These are phyloP conservation scores for Yamadazyma mexicana DNA, from an alignment of 1,139 yeast genomes.

Conservation along the genomic window DNA sequence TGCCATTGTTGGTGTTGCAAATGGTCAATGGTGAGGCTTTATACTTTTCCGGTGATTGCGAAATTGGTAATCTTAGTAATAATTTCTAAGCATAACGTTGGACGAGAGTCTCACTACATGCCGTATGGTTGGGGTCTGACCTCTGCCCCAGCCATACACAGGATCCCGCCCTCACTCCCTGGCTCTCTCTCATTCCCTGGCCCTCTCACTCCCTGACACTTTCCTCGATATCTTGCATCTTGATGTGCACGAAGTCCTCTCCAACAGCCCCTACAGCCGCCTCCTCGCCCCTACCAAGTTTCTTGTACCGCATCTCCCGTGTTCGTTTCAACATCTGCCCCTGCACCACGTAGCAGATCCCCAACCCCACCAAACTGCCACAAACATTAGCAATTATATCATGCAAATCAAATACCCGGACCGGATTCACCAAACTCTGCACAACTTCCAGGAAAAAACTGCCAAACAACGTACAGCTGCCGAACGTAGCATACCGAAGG, in stretches of 20 bases:
- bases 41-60: neutral
- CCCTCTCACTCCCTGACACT: too few relatives aligned
- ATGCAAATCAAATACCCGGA: slow-evolving; percentile 45
- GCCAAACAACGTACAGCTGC: slow-evolving; percentile 45
- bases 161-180: too few relatives aligned
- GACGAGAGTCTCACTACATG: too few relatives aligned
- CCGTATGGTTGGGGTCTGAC: neutral
- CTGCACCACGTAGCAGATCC: slow-evolving; percentile 15
- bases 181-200: too few relatives aligned
- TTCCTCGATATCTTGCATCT: neutral
- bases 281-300: neutral
- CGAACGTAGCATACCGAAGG: slow-evolving; percentile 40
- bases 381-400: slow-evolving; percentile 48
- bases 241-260: neutral
- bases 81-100: too few relatives aligned
- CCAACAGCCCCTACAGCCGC: slow-evolving; percentile 1
- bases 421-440: slow-evolving; percentile 46
- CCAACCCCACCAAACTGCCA: slow-evolving; percentile 35
- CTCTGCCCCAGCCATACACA: too few relatives aligned
- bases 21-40: neutral
- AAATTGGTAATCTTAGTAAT: neutral
- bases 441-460: slow-evolving; percentile 54
- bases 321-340: neutral
- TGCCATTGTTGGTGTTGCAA: neutral
- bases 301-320: slow-evolving; percentile 2